Evolutionary conservation across 2,329 filamentous ascomycete genomes (phyloP).

Genomic region (Colletotrichum somersetense): DNA sequence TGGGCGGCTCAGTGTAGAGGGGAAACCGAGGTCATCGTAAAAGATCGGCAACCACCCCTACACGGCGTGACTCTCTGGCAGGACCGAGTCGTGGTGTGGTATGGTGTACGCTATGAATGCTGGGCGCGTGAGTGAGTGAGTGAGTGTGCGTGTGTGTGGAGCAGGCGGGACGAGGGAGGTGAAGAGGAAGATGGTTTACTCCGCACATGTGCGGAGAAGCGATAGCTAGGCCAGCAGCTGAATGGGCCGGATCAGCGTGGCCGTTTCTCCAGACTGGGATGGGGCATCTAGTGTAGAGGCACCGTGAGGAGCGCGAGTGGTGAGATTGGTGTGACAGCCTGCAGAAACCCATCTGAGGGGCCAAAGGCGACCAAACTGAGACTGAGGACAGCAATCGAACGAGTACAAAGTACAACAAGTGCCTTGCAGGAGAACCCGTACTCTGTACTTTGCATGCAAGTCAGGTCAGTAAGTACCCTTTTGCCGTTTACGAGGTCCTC

Average conservation of each 20-base stretch:
- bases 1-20: background rate
- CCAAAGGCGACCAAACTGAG: conserved; percentile 9
- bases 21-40: background rate
- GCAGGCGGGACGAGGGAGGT: conserved; percentile 26
- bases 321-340: conserved; percentile 10
- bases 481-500: background rate
- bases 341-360: conserved; percentile 1
- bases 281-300: background rate
- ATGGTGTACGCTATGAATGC: background rate
- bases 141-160: conserved; percentile 8
- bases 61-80: conserved; percentile 25
- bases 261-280: conserved; percentile 30
- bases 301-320: background rate
- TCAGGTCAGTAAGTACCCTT: background rate
- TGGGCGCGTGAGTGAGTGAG: background rate
- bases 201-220: conserved; percentile 40
- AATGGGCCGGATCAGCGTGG: conserved; percentile 33
- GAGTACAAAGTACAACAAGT: background rate
- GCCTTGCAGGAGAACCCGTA: conserved; percentile 2
- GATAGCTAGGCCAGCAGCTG: conserved; percentile 17
- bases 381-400: background rate
- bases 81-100: conserved; percentile 18
- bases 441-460: background rate
- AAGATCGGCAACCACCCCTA: conserved; percentile 3
- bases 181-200: conserved; percentile 34